These are phyloP conservation scores for Tephrocybe sp. DNA, from an alignment of 768 basidiomycete genomes.

Conservation along the genomic window DNA sequence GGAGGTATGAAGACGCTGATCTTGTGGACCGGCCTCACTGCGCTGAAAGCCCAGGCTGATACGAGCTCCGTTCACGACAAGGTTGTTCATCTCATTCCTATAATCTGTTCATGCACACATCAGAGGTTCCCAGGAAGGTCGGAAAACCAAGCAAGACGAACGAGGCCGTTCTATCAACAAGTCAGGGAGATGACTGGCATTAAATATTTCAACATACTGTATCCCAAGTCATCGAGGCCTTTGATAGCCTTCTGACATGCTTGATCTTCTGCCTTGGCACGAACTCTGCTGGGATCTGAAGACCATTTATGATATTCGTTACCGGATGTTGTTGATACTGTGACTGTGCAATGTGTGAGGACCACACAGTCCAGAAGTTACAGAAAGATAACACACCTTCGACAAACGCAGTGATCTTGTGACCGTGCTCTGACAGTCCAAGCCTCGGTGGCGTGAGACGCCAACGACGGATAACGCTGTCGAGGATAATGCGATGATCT, in stretches of 20 bases:
- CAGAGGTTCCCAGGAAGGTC: background rate
- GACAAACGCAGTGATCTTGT: background rate
- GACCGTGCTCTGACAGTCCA: background rate
- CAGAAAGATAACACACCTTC: no score
- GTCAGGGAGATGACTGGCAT: background rate
- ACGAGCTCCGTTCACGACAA: background rate
- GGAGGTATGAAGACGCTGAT: background rate
- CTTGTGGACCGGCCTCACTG: background rate
- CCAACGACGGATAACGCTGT: background rate
- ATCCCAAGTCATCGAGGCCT: background rate
- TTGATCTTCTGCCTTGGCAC: slow-evolving; percentile 3
- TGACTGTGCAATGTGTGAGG: background rate
- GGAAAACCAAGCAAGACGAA: background rate
- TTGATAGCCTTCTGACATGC: slow-evolving; percentile 3
- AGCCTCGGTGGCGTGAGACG: background rate
- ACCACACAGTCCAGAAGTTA: background rate
- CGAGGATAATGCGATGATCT: slow-evolving; percentile 5
- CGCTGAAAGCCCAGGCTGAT: background rate
- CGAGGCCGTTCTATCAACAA: background rate
- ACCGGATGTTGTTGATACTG: background rate
- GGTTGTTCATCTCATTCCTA: slow-evolving; percentile 1
- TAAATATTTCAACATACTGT: background rate
- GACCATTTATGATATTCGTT: background rate
- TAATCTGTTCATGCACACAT: background rate
- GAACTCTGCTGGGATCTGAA: background rate